Evolutionary conservation across 352 stramenopile genomes (phyloP).

Genomic region (Phytopythium oedochilum): DNA sequence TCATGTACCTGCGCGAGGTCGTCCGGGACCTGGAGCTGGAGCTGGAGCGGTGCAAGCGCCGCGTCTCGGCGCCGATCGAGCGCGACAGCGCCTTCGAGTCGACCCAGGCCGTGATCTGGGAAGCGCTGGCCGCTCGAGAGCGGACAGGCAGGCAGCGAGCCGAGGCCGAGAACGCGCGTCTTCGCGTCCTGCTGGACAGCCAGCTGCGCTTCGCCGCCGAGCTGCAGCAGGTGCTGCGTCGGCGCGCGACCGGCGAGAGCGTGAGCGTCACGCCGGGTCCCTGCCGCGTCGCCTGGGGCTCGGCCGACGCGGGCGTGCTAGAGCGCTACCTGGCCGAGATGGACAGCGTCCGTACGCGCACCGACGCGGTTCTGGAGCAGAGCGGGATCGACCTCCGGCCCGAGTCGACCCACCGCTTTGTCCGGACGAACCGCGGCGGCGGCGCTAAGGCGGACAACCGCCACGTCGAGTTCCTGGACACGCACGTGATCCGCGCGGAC

Average conservation of each 20-base stretch:
- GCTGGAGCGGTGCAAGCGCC: background rate
- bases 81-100: too few relatives aligned
- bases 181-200: background rate
- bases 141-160: background rate
- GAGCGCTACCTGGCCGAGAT: conserved; percentile 20
- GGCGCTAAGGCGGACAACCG: too few relatives aligned
- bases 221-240: background rate
- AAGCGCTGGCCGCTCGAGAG: background rate
- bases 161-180: conserved; percentile 2
- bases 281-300: background rate
- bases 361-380: conserved; percentile 1
- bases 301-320: conserved; percentile 11
- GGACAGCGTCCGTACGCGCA: conserved; percentile 14
- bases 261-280: too few relatives aligned
- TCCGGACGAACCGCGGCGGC: too few relatives aligned
- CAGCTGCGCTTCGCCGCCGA: conserved; percentile 3
- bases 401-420: too few relatives aligned
- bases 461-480: conserved; percentile 19
- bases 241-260: background rate
- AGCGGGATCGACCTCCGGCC: background rate
- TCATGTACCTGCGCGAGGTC: conserved; percentile 4
- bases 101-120: background rate
- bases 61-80: background rate
- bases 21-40: background rate
- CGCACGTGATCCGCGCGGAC: conserved; percentile 11